These are phyloP conservation scores for Trypanosoma congolense DNA, from an alignment of 208 protist species.

Conservation along the genomic window DNA sequence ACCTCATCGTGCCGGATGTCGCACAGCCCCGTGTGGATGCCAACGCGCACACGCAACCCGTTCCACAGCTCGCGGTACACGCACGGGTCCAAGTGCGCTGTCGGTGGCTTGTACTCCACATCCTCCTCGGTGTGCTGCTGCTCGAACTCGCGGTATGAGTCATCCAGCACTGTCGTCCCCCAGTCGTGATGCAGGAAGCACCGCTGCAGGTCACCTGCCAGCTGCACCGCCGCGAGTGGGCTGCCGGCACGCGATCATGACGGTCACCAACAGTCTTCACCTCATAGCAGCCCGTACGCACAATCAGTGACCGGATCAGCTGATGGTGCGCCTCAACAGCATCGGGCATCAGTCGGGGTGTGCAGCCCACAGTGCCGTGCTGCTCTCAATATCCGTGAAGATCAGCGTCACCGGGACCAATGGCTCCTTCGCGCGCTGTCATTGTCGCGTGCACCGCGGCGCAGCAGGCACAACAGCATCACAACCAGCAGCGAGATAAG, in stretches of 20 bases:
- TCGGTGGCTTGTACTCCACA: constrained; percentile 19
- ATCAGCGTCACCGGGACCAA: constrained; percentile 45
- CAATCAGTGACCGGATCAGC: constrained; percentile 50
- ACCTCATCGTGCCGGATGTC: constrained; percentile 49
- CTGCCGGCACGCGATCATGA: constrained; percentile 14
- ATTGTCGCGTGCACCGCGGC: constrained; percentile 29
- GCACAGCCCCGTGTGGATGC: constrained; percentile 49
- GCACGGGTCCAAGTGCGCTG: constrained; percentile 21
- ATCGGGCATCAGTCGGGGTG: constrained; percentile 46
- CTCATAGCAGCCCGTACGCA: constrained; percentile 62
- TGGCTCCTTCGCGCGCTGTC: constrained; percentile 34
- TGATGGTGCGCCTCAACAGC: constrained; percentile 59
- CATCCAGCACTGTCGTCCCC: constrained; percentile 32
- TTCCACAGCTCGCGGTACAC: constrained; percentile 33
- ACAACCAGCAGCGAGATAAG: not conserved
- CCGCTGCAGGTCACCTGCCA: not conserved
- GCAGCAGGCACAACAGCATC: constrained; percentile 25
- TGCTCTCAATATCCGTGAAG: constrained; percentile 81
- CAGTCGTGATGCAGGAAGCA: constrained; percentile 36
- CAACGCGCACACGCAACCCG: constrained; percentile 46
- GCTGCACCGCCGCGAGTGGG: not conserved
- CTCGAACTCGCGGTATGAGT: constrained; percentile 40
- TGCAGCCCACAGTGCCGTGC: constrained; percentile 64
- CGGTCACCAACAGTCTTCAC: constrained; percentile 83
- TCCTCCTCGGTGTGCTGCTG: constrained; percentile 13